Evolutionary conservation across 192 early-diverging fungal genomes (phyloP).

Genomic region (Linnemannia zychae): DNA sequence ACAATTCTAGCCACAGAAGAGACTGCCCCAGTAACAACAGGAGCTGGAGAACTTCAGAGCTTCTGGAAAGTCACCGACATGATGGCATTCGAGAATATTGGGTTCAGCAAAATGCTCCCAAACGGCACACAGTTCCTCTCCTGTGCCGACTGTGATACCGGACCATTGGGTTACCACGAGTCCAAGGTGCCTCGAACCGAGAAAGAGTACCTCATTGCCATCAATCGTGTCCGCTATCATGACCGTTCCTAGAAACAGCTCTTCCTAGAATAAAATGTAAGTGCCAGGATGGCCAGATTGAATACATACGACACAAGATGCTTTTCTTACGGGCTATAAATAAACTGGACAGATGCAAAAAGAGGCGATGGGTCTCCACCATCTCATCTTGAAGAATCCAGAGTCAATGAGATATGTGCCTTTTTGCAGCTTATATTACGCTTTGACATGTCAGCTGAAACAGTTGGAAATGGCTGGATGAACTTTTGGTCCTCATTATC

Average conservation of each 20-base stretch:
- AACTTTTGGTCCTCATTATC: too few relatives aligned
- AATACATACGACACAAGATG: too few relatives aligned
- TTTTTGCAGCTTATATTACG: too few relatives aligned
- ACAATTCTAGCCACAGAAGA: not conserved
- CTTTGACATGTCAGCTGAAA: too few relatives aligned
- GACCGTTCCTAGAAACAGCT: conserved; percentile 14
- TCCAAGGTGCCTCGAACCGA: conserved; percentile 27
- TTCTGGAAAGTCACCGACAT: conserved; percentile 75
- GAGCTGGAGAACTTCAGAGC: conserved; percentile 32
- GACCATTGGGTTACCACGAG: conserved; percentile 80
- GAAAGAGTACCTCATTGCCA: conserved; percentile 73
- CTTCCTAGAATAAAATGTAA: not conserved
- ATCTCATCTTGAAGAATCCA: not conserved
- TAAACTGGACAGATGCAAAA: not conserved
- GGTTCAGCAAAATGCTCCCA: conserved; percentile 71
- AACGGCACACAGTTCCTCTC: conserved; percentile 74
- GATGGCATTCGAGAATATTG: conserved; percentile 86
- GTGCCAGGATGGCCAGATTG: conserved; percentile 1
- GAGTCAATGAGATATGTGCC: too few relatives aligned
- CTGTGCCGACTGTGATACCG: conserved; percentile 83
- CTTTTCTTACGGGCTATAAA: too few relatives aligned
- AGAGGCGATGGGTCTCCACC: not conserved
- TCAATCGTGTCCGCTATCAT: conserved; percentile 71
- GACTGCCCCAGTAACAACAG: not conserved
- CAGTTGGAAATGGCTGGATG: too few relatives aligned